Evolutionary conservation across 148 eudicot species (phyloP).

Genomic region (Rhododendron molle): DNA sequence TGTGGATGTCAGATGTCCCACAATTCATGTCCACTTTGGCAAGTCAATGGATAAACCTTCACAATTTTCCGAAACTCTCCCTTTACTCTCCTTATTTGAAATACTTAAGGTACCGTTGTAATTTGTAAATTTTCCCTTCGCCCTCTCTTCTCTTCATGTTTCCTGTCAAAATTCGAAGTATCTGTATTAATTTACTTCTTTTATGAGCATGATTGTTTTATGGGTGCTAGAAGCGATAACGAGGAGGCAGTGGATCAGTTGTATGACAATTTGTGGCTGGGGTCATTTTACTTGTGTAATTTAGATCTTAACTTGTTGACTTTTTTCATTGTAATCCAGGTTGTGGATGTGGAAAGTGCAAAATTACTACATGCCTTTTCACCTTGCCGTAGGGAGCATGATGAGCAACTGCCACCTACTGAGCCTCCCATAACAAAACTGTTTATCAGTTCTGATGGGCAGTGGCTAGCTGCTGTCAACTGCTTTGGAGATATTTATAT

Average conservation of each 20-base stretch:
- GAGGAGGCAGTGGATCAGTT: background rate
- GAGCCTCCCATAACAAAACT: constrained; percentile 88
- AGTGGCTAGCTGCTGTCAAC: constrained; percentile 92
- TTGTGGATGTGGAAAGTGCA: constrained; percentile 56
- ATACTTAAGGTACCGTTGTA: background rate
- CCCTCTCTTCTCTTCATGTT: background rate
- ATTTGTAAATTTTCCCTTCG: background rate
- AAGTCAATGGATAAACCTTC: background rate
- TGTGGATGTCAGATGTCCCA: background rate
- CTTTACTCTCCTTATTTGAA: background rate
- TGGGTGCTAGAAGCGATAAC: background rate
- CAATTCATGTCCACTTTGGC: background rate
- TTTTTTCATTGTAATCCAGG: constrained; percentile 32
- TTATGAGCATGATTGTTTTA: background rate
- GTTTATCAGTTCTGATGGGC: constrained; percentile 81
- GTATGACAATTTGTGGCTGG: background rate
- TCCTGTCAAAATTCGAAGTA: background rate
- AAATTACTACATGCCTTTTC: constrained; percentile 60
- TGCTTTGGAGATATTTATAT: constrained; percentile 85
- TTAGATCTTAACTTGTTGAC: background rate
- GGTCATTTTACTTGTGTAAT: background rate
- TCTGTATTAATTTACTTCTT: background rate
- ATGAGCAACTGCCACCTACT: constrained; percentile 46
- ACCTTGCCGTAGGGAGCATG: constrained; percentile 56
- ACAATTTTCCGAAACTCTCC: background rate